phyloP scores from a whole-genome alignment of 768 basidiomycete species.

The Stropharia rugosoannulata region DNA sequence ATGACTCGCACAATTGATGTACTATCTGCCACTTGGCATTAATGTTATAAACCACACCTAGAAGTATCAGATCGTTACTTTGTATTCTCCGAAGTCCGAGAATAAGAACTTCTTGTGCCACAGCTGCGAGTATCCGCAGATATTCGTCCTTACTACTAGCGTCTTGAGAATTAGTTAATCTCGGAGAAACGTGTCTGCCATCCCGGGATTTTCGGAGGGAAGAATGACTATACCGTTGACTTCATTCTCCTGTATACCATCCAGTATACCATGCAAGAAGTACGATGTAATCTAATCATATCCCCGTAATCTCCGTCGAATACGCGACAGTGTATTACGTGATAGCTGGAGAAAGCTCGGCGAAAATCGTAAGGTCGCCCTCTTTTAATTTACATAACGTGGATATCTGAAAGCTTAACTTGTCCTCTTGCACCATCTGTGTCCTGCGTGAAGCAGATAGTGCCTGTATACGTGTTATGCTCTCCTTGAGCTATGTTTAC shows the following conservation, averaged over 20 bases:
- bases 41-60: too few species aligned
- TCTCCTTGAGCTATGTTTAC: neutral
- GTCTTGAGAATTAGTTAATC: neutral
- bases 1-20: too few species aligned
- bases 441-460: neutral
- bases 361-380: neutral
- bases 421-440: neutral
- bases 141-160: neutral
- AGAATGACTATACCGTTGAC: neutral
- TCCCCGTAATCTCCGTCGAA: constrained; percentile 19
- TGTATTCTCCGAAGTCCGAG: constrained; percentile 7
- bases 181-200: constrained; percentile 2
- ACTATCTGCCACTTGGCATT: too few species aligned
- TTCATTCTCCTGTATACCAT: neutral
- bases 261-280: neutral
- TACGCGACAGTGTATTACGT: constrained; percentile 9
- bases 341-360: constrained; percentile 16
- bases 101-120: neutral
- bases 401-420: neutral
- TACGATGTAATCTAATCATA: constrained; percentile 3
- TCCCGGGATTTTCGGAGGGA: constrained; percentile 9
- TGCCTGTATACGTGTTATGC: neutral
- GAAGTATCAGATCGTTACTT: too few species aligned
- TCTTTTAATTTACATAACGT: constrained; percentile 4
- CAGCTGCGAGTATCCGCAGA: neutral